A percentile compares a stretch with the other conserved stretches of the same genome.
These are phyloP conservation scores for Leccinum olivaceopallidum DNA, from an alignment of 768 basidiomycete genomes.

Conservation along the genomic window DNA sequence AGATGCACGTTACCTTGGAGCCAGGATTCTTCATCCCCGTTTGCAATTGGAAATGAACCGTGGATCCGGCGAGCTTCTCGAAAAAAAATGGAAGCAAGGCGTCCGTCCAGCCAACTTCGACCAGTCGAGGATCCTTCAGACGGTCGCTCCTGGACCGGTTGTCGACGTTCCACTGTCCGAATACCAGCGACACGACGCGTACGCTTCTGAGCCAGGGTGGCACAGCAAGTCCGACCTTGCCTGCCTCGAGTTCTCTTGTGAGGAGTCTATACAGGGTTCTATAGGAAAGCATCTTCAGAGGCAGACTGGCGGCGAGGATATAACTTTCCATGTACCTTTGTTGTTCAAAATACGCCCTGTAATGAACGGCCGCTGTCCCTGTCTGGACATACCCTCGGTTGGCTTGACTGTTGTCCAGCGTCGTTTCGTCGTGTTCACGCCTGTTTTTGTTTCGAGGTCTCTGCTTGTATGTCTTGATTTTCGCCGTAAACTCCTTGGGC, in stretches of 20 bases:
- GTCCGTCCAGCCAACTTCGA: constrained; percentile 47
- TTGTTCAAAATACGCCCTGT: constrained; percentile 48
- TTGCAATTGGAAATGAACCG: constrained; percentile 23
- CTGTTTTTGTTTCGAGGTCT: constrained; percentile 37
- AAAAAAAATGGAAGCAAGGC: constrained; percentile 31
- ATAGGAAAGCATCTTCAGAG: constrained; percentile 2
- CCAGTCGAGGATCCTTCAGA: constrained; percentile 31
- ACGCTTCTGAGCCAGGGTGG: constrained; percentile 35
- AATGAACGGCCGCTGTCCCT: constrained; percentile 19
- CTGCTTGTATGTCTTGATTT: constrained; percentile 40
- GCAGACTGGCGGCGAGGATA: neutral
- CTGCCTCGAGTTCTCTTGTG: constrained; percentile 20
- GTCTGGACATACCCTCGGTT: constrained; percentile 38
- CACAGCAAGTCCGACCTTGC: constrained; percentile 33
- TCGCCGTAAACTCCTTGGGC: constrained; percentile 35
- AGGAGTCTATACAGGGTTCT: constrained; percentile 37
- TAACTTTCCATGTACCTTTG: constrained; percentile 30
- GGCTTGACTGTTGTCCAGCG: constrained; percentile 41
- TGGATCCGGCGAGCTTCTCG: constrained; percentile 10
- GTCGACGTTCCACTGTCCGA: constrained; percentile 38
- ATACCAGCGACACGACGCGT: constrained; percentile 38
- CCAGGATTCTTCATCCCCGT: constrained; percentile 12
- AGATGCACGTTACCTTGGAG: constrained; percentile 17
- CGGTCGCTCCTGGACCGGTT: constrained; percentile 32
- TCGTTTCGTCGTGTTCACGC: constrained; percentile 7